Conservation (phyloP, 2,329 filamentous ascomycete species). For the Fusarium sp. region DNA sequence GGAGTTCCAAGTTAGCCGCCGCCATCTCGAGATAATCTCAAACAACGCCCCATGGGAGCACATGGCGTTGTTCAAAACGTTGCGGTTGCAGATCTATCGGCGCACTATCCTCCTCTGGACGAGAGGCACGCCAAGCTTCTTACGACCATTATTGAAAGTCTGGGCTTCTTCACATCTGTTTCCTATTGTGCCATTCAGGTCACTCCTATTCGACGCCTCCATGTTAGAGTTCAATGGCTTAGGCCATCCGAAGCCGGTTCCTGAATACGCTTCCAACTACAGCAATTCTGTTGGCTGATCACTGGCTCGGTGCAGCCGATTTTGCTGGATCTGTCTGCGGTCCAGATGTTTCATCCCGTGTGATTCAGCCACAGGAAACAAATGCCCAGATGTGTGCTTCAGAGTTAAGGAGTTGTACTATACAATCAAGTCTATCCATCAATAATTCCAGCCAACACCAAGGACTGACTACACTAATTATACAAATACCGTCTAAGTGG, state of each 20-base stretch:
- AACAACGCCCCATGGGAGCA: slow-evolving; percentile 13
- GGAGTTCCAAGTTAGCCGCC: slow-evolving; percentile 11
- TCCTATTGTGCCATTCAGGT: not conserved
- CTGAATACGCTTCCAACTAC: slow-evolving; percentile 1
- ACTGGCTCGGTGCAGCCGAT: slow-evolving; percentile 2
- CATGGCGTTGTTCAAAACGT: slow-evolving; percentile 19
- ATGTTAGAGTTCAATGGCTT: slow-evolving; percentile 23
- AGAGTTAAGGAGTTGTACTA: not conserved
- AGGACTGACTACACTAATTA: slow-evolving; percentile 9
- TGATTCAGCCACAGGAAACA: not conserved
- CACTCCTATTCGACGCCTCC: slow-evolving; percentile 9
- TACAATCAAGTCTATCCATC: slow-evolving; percentile 21
- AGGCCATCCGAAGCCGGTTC: slow-evolving; percentile 11
- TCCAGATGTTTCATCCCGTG: slow-evolving; percentile 1
- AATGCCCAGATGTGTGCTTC: not conserved
- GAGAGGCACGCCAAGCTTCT: not conserved
- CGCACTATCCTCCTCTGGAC: slow-evolving; percentile 13
- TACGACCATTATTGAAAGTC: not conserved
- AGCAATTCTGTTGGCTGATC: slow-evolving; percentile 13
- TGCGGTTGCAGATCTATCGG: slow-evolving; percentile 18
- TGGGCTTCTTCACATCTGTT: not conserved
- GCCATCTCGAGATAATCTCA: slow-evolving; percentile 10
- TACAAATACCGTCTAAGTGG: slow-evolving; percentile 15
- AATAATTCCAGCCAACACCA: not conserved
- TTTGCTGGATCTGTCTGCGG: slow-evolving; percentile 5